These are phyloP conservation scores for Perkinsus olseni DNA, from an alignment of 169 alveolate species.

Conservation along the genomic window DNA sequence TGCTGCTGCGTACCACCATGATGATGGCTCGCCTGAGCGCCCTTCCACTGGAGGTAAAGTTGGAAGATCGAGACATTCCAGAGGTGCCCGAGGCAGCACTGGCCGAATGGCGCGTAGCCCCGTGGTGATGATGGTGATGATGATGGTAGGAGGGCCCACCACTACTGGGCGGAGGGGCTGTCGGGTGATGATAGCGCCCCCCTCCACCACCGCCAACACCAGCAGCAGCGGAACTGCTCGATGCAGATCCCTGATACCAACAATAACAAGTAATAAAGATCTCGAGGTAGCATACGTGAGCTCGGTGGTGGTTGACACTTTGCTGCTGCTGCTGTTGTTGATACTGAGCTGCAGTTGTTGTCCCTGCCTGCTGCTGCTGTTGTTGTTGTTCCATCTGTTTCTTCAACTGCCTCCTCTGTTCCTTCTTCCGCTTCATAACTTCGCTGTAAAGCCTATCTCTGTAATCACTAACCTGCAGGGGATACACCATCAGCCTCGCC, in stretches of 20 bases:
- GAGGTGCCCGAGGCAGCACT: not conserved
- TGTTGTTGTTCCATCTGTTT: not conserved
- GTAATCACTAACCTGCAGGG: constrained; percentile 54
- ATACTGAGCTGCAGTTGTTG: too few species aligned
- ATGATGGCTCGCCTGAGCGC: not conserved
- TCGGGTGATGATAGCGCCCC: not conserved
- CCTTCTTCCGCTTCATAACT: constrained; percentile 49
- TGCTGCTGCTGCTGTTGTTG: too few species aligned
- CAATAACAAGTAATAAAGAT: too few species aligned
- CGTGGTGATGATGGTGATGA: not conserved
- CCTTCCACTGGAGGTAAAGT: not conserved
- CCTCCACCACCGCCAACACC: not conserved
- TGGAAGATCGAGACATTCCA: not conserved
- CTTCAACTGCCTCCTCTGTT: not conserved
- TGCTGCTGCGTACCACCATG: not conserved
- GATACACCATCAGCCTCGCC: not conserved
- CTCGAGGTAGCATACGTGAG: not conserved
- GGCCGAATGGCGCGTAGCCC: not conserved
- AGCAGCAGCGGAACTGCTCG: not conserved
- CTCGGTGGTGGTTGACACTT: not conserved
- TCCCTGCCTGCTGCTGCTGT: not conserved
- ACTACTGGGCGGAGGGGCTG: not conserved
- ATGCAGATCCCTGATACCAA: not conserved
- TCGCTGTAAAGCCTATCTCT: constrained; percentile 59
- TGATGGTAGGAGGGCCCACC: not conserved